phyloP scores from a whole-genome alignment of 1,284 basidiomycete genomes.

The Ceratobasidium sp. region DNA sequence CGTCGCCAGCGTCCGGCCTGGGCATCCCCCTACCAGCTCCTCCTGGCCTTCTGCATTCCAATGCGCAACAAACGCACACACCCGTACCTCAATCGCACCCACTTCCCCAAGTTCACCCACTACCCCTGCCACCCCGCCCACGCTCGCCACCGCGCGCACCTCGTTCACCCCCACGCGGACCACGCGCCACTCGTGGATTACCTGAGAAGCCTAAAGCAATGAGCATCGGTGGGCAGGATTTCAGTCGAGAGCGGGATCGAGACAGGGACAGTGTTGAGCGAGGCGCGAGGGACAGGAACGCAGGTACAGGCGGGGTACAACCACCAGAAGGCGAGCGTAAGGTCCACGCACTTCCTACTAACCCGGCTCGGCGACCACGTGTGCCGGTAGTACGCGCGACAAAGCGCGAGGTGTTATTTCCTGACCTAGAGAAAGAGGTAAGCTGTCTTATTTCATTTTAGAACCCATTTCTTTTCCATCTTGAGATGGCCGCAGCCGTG shows the following conservation, averaged over 20 bases:
- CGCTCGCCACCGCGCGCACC: slow-evolving; percentile 34
- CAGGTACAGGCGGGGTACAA: neutral
- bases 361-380: slow-evolving; percentile 23
- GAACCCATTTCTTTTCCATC: neutral
- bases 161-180: slow-evolving; percentile 31
- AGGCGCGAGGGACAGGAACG: slow-evolving; percentile 34
- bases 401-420: slow-evolving; percentile 30
- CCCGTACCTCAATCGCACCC: neutral
- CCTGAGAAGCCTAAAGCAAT: slow-evolving; percentile 27
- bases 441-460: slow-evolving; percentile 7
- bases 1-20: slow-evolving; percentile 11
- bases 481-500: neutral
- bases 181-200: slow-evolving; percentile 27
- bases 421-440: slow-evolving; percentile 42
- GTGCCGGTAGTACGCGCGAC: slow-evolving; percentile 9
- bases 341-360: slow-evolving; percentile 9
- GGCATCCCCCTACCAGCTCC: slow-evolving; percentile 7
- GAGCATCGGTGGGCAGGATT: neutral
- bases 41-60: neutral
- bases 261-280: slow-evolving; percentile 19
- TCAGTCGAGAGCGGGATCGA: slow-evolving; percentile 29
- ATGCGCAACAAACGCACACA: neutral
- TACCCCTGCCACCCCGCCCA: slow-evolving; percentile 35
- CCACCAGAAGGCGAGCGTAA: slow-evolving; percentile 19
- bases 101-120: slow-evolving; percentile 17